Evolutionary conservation across 1,284 basidiomycete species (phyloP).

Genomic region (Schizophyllum amplum): DNA sequence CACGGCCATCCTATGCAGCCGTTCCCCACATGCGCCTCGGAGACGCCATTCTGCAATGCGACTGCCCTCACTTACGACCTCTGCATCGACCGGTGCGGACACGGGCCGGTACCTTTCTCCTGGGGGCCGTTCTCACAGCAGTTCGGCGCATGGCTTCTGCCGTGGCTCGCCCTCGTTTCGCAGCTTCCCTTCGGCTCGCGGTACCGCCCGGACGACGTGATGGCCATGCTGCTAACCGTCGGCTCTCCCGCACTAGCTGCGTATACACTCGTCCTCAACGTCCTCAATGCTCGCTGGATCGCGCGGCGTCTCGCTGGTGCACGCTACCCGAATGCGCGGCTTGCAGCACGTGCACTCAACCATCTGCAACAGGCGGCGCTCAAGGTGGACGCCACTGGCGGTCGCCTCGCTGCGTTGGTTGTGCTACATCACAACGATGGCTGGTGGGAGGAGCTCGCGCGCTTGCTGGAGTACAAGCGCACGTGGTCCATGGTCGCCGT

Average conservation of each 20-base stretch:
- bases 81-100: slow-evolving; percentile 24
- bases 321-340: slow-evolving; percentile 12
- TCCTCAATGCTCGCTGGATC: slow-evolving; percentile 23
- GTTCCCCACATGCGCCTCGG: not conserved
- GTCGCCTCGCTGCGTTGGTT: slow-evolving; percentile 21
- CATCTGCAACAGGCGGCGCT: slow-evolving; percentile 24
- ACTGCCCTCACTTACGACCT: slow-evolving; percentile 22
- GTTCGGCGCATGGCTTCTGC: slow-evolving; percentile 25
- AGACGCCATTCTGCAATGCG: not conserved
- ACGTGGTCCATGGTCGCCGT: slow-evolving; percentile 22
- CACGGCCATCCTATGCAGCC: too few species aligned
- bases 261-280: slow-evolving; percentile 24
- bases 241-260: slow-evolving; percentile 23
- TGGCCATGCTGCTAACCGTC: slow-evolving; percentile 23
- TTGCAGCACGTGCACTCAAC: slow-evolving; percentile 17
- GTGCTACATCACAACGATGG: slow-evolving; percentile 21
- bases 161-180: slow-evolving; percentile 27
- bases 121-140: slow-evolving; percentile 32
- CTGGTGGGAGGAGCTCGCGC: slow-evolving; percentile 8
- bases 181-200: slow-evolving; percentile 24
- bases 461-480: slow-evolving; percentile 15
- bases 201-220: slow-evolving; percentile 18
- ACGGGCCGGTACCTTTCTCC: slow-evolving; percentile 20
- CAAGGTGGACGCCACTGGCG: slow-evolving; percentile 15
- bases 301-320: slow-evolving; percentile 14